Evolutionary conservation across 805 yeast species (phyloP), one percentile per base, ranked within the genome.

Genomic region (Kurtzmaniella cleridarum): DNA sequence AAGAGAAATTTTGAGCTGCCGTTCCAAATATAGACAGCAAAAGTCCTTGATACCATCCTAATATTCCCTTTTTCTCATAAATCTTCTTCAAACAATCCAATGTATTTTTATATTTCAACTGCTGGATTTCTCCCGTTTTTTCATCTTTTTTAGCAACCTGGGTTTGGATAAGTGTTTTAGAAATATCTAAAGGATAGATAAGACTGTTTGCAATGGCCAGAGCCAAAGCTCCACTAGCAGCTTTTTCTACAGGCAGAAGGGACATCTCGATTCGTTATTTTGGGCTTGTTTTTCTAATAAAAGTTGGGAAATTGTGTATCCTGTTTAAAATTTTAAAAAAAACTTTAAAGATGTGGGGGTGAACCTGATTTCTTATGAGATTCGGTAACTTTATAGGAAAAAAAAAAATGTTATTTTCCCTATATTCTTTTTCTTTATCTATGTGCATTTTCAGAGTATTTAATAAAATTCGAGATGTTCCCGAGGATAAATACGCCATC

Each of bases 221-320:
- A 7, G 95, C 93, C 35, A 82, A 68, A 0, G 95, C 87, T 0
- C 95, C 95, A 36, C 85, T 79, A 12, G 84, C 71, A 0, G 95
- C 95, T 51, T 79, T 78, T 47, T 87, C 95, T 53, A 86, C 63
- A 6, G 86, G 83, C n/a, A 81, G 54, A 35, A 75, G 70, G 5
- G 76, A 65, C 81, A 75, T 75, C 16, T 27, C 14, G 3, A n/a
- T 6, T 33, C 16, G 4, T 15, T 14, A 14, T 6, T 4, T 20
- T 20, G 5, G 24, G 24, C 24, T 20, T 20, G 24, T 28, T n/a
- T 28, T 5, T 28, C 30, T 28, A 28, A 6, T 12, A 26, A 28
- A 12, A 28, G 15, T 6, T 14, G 15, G 15, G 5, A 28, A 28
- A 12, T 12, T 28, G 10, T 12, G 17, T 15, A 15, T 32, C 28